phyloP scores from a whole-genome alignment of 495 filamentous ascomycete species.

The Lasiosphaeriaceae sp. region DNA sequence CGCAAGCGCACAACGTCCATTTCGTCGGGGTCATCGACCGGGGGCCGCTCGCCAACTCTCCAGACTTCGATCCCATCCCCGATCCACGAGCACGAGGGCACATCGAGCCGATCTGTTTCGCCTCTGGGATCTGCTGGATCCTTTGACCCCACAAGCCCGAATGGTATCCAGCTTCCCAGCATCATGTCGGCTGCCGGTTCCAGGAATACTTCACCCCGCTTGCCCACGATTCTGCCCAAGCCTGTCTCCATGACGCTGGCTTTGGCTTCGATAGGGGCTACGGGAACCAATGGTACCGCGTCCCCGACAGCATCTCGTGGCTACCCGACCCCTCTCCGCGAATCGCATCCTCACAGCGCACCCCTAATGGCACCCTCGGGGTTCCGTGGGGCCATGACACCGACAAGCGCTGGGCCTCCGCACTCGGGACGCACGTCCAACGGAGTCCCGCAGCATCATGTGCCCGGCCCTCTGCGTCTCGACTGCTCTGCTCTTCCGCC shows the following conservation, averaged over 20 bases:
- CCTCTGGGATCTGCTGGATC: constrained; percentile 34
- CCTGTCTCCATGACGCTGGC: constrained; percentile 48
- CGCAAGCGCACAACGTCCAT: constrained; percentile 63
- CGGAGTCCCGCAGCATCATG: constrained; percentile 14
- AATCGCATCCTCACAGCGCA: constrained; percentile 28
- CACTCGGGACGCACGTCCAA: constrained; percentile 19
- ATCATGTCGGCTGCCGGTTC: constrained; percentile 33
- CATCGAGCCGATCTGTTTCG: constrained; percentile 31
- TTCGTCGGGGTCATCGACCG: constrained; percentile 51
- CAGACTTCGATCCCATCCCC: constrained; percentile 43
- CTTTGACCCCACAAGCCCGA: constrained; percentile 35
- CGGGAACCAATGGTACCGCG: constrained; percentile 18
- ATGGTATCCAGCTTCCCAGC: constrained; percentile 42
- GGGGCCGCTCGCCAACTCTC: constrained; percentile 45
- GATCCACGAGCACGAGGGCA: constrained; percentile 36
- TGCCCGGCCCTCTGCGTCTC: constrained; percentile 41
- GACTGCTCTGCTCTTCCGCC: constrained; percentile 45
- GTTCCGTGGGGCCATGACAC: constrained; percentile 25
- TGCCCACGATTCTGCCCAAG: constrained; percentile 59
- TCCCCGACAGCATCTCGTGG: constrained; percentile 31
- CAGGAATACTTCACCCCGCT: constrained; percentile 38
- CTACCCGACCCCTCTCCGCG: constrained; percentile 33
- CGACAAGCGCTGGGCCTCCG: constrained; percentile 22
- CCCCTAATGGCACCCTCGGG: constrained; percentile 23
- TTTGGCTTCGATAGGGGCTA: constrained; percentile 18